A percentile compares a stretch with the other conserved stretches of the same genome.
phyloP scores from a whole-genome alignment of 345 rosid genomes.

The Hypericum androsaemum region DNA sequence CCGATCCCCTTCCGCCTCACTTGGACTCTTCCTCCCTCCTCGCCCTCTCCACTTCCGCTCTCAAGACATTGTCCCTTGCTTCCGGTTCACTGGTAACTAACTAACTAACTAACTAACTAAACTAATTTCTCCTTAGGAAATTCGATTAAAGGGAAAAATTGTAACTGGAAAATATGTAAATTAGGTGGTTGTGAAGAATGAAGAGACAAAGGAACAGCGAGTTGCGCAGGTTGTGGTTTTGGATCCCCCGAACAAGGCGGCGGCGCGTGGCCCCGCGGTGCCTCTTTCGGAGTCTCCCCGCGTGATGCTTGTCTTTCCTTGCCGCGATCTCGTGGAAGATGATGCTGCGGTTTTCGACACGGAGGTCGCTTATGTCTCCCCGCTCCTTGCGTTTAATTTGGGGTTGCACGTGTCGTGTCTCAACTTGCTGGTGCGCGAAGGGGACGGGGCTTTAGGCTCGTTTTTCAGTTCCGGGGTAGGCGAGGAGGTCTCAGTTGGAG shows the following conservation, averaged over 20 bases:
- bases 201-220: slow-evolving; percentile 37
- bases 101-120: no score
- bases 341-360: slow-evolving; percentile 18
- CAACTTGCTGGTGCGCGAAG: slow-evolving; percentile 48
- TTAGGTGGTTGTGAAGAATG: slow-evolving; percentile 57
- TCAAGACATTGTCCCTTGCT: slow-evolving; percentile 53
- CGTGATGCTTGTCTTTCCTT: slow-evolving; percentile 54
- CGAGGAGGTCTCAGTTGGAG: slow-evolving; percentile 17
- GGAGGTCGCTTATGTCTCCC: slow-evolving; percentile 74
- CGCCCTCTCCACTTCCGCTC: slow-evolving; percentile 45
- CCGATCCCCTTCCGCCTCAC: slow-evolving; percentile 37
- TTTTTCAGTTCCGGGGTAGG: slow-evolving; percentile 46
- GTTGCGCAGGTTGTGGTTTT: slow-evolving; percentile 63
- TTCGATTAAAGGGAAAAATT: no score
- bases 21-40: slow-evolving; percentile 56
- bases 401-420: slow-evolving; percentile 64
- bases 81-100: slow-evolving; percentile 65
- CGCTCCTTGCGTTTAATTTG: slow-evolving; percentile 76
- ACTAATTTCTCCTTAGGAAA: no score
- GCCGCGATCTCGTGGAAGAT: slow-evolving; percentile 28
- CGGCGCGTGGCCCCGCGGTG: slow-evolving; percentile 11
- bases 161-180: no score
- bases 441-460: slow-evolving; percentile 42
- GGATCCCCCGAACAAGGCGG: slow-evolving; percentile 48
- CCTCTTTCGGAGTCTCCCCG: slow-evolving; percentile 18